These are phyloP conservation scores for Scutellaria baicalensis DNA, from an alignment of 257 asterid species.

Conservation along the genomic window DNA sequence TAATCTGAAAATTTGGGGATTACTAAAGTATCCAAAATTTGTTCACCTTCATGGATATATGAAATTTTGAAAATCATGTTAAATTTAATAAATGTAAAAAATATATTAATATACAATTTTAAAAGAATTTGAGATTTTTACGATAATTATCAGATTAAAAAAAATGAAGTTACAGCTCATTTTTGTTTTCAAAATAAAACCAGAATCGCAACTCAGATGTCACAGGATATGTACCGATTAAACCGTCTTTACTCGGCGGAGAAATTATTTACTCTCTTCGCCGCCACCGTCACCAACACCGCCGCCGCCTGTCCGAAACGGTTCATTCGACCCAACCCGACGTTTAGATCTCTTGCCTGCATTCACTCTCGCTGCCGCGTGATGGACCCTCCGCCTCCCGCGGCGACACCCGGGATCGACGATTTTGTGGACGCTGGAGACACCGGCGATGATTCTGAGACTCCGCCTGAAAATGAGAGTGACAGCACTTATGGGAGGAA, in stretches of 20 bases:
- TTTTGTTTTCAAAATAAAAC: too few species aligned
- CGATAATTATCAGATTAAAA: too few species aligned
- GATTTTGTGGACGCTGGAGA: constrained; percentile 45
- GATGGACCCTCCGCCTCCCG: constrained; percentile 30
- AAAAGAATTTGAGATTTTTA: too few species aligned
- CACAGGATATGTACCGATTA: constrained; percentile 11
- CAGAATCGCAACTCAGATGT: not conserved
- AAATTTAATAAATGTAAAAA: too few species aligned
- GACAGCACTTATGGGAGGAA: constrained; percentile 30
- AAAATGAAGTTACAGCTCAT: too few species aligned
- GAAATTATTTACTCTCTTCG: constrained; percentile 2
- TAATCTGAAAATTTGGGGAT: too few species aligned
- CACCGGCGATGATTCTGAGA: constrained; percentile 8
- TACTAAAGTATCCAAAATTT: too few species aligned
- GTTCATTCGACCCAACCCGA: constrained; percentile 12
- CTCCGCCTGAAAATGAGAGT: constrained; percentile 19
- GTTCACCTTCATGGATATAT: too few species aligned
- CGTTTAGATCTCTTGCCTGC: constrained; percentile 6
- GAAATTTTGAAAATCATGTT: too few species aligned
- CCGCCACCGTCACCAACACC: constrained; percentile 2
- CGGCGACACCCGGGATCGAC: constrained; percentile 27
- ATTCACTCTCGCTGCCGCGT: constrained; percentile 19
- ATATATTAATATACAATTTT: too few species aligned
- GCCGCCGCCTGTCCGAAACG: constrained; percentile 6
- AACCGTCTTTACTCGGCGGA: constrained; percentile 1